Conservation (phyloP, 352 stramenopile species). For the Phytopythium kandeliae region DNA sequence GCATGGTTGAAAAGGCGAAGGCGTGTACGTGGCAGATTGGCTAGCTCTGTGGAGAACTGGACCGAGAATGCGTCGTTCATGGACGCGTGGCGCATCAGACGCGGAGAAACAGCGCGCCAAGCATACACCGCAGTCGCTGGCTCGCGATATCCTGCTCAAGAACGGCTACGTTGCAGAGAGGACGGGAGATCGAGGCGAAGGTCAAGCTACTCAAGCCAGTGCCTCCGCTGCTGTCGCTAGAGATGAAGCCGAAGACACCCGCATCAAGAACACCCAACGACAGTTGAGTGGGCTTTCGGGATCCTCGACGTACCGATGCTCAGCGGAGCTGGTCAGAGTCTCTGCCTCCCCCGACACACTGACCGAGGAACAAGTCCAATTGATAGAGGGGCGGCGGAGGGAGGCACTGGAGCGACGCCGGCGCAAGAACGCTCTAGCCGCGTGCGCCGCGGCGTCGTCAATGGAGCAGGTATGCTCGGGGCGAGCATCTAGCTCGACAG, state of each 20-base stretch:
- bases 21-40: constrained; percentile 23
- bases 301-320: neutral
- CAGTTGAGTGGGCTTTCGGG: neutral
- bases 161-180: constrained; percentile 37
- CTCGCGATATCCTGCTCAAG: constrained; percentile 50
- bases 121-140: constrained; percentile 60
- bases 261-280: no score
- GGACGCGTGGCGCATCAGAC: no score
- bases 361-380: constrained; percentile 42
- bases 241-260: neutral
- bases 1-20: constrained; percentile 65
- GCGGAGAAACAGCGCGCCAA: constrained; percentile 33
- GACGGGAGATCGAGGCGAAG: no score
- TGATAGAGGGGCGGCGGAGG: constrained; percentile 45
- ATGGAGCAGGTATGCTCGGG: neutral
- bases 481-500: neutral
- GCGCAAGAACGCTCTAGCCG: neutral
- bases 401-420: constrained; percentile 51
- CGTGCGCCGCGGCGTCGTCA: neutral
- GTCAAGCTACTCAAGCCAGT: neutral
- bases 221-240: neutral
- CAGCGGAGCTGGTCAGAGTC: constrained; percentile 1
- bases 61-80: neutral
- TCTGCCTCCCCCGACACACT: constrained; percentile 28
- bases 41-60: neutral